A percentile compares a stretch with the other conserved stretches of the same genome.
These are phyloP conservation scores for Talaromyces funiculosus DNA, from an alignment of 2,329 filamentous ascomycete species.

Conservation along the genomic window DNA sequence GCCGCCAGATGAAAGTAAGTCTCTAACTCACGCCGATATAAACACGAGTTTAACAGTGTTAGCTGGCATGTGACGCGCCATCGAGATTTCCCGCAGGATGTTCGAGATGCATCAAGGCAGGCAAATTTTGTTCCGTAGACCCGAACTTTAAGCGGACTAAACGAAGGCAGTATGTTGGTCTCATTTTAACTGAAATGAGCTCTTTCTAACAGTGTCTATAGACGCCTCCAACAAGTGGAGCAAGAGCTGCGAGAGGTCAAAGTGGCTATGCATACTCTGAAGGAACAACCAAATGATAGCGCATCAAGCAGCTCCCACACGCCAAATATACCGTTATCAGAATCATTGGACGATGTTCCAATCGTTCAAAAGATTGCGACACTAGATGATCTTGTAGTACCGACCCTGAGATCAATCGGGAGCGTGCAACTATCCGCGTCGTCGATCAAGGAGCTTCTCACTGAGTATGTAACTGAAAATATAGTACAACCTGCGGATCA, in stretches of 20 bases:
- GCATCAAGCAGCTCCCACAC: background rate
- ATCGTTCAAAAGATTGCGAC: background rate
- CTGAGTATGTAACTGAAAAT: background rate
- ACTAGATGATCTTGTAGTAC: background rate
- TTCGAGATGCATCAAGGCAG: slow-evolving; percentile 10
- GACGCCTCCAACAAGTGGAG: slow-evolving; percentile 4
- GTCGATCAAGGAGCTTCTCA: slow-evolving; percentile 1
- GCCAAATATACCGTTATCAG: background rate
- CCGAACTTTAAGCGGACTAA: slow-evolving; percentile 4
- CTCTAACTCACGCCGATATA: background rate
- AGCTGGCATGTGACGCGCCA: slow-evolving; percentile 7
- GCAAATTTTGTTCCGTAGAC: slow-evolving; percentile 8
- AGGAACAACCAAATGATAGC: background rate
- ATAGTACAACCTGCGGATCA: too few species aligned
- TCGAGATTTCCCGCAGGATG: slow-evolving; percentile 12
- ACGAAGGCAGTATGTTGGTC: slow-evolving; percentile 5
- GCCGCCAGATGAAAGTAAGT: slow-evolving; percentile 16
- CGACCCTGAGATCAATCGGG: slow-evolving; percentile 5
- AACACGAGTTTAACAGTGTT: background rate
- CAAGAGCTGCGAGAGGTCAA: slow-evolving; percentile 4
- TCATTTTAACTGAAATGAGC: background rate
- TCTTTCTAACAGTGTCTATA: background rate
- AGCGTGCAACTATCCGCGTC: background rate
- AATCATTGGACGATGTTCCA: background rate
- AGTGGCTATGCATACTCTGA: background rate